Conservation (phyloP, 179 eudicot species). For the Patellifolia procumbens region DNA sequence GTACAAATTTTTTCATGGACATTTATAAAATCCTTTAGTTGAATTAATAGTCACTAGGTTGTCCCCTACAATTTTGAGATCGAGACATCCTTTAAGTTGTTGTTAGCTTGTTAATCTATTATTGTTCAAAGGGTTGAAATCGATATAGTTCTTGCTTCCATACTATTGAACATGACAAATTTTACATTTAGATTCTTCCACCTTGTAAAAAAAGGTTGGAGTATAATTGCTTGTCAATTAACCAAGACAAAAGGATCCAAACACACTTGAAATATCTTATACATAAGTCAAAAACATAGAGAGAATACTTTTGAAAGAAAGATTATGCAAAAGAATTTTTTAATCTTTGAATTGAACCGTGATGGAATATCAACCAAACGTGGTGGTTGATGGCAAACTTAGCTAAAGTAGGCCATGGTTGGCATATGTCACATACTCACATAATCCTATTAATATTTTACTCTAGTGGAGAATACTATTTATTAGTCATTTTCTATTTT, state of each 20-base stretch:
- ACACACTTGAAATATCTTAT: neutral
- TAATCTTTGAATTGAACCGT: neutral
- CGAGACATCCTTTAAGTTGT: too few relatives aligned
- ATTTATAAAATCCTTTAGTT: too few relatives aligned
- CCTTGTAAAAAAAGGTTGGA: neutral
- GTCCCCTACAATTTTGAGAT: too few relatives aligned
- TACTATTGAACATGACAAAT: neutral
- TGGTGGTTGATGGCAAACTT: neutral
- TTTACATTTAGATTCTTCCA: neutral
- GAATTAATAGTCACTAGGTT: too few relatives aligned
- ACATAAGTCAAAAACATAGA: slow-evolving; percentile 3
- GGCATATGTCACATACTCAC: slow-evolving; percentile 20
- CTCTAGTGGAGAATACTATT: slow-evolving; percentile 9
- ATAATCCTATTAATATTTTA: neutral
- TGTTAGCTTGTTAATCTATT: too few relatives aligned
- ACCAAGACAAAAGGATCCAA: neutral
- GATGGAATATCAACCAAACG: neutral
- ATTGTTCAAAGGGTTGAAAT: too few relatives aligned
- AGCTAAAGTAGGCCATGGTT: neutral
- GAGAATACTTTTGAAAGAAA: neutral
- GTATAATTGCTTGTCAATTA: neutral
- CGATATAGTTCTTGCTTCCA: too few relatives aligned
- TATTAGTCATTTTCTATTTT: neutral
- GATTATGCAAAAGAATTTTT: neutral
- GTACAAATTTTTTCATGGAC: too few relatives aligned